phyloP scores from a whole-genome alignment of 768 basidiomycete genomes.

The Mycena venus region DNA sequence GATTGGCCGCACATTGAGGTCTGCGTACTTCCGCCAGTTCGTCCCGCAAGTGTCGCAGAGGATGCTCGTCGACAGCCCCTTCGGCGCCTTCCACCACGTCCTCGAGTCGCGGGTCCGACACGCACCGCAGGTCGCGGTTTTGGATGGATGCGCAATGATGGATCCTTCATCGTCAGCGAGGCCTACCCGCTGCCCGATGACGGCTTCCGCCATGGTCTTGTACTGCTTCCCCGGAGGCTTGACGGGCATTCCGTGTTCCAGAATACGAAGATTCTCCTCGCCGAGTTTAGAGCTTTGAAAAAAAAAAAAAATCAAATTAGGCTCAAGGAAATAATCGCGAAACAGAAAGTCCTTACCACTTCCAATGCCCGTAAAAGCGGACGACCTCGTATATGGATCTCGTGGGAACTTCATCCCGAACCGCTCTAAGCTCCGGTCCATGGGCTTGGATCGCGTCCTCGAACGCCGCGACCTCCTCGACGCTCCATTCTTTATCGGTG shows the following conservation, averaged over 20 bases:
- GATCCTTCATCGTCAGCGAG: conserved; percentile 84
- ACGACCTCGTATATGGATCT: conserved; percentile 84
- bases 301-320: conserved; percentile 12
- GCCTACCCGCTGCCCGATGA: conserved; percentile 61
- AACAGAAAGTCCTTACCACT: conserved; percentile 65
- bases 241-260: conserved; percentile 51
- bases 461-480: conserved; percentile 79
- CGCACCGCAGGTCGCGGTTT: conserved; percentile 79
- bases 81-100: conserved; percentile 94
- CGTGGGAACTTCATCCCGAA: conserved; percentile 79
- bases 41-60: conserved; percentile 90
- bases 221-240: conserved; percentile 54
- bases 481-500: conserved; percentile 78
- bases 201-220: conserved; percentile 53
- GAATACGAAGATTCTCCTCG: conserved; percentile 73
- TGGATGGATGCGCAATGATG: conserved; percentile 69
- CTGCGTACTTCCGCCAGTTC: conserved; percentile 95
- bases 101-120: conserved; percentile 86
- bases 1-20: conserved; percentile 80
- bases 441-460: conserved; percentile 81
- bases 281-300: conserved; percentile 70
- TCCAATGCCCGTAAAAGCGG: conserved; percentile 89
- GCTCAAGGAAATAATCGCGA: conserved; percentile 2
- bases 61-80: conserved; percentile 80
- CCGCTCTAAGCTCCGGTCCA: conserved; percentile 84